Evolutionary conservation across 1,284 basidiomycete species (phyloP).

Genomic region (Rhodotorula mucilaginosa): DNA sequence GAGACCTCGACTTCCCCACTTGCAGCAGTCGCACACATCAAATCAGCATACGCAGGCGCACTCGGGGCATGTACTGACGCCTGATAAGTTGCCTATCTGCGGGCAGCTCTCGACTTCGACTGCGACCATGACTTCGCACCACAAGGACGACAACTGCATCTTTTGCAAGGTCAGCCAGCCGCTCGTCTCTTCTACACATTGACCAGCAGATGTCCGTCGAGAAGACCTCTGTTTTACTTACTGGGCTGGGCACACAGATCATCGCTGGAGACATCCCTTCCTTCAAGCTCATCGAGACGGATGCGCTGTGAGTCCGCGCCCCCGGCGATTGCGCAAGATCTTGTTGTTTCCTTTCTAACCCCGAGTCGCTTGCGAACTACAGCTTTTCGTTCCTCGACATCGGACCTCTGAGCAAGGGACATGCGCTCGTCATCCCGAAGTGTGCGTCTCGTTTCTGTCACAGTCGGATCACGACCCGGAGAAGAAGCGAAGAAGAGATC

Average conservation of each 20-base stretch:
- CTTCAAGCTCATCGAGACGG: conserved; percentile 51
- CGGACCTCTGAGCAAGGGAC: conserved; percentile 50
- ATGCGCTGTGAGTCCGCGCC: conserved; percentile 42
- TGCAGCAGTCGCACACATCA: too few species aligned
- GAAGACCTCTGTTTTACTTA: too few species aligned
- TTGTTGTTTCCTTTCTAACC: background rate
- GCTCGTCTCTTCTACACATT: background rate
- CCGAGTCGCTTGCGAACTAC: background rate
- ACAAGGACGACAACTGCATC: conserved; percentile 46
- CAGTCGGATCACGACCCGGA: background rate
- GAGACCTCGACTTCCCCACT: too few species aligned
- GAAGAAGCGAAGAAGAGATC: background rate
- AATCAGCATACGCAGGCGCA: too few species aligned
- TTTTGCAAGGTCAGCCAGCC: conserved; percentile 48
- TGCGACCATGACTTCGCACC: conserved; percentile 13
- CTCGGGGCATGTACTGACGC: too few species aligned
- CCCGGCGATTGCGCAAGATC: background rate
- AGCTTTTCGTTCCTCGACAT: conserved; percentile 49
- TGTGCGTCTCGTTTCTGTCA: conserved; percentile 24
- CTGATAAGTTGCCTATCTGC: too few species aligned
- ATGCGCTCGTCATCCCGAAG: conserved; percentile 53
- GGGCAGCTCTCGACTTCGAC: conserved; percentile 9
- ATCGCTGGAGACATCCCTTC: conserved; percentile 47
- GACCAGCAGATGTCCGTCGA: background rate
- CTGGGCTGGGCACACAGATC: conserved; percentile 40